phyloP scores from a whole-genome alignment of 768 basidiomycete genomes.

The Pseudohyphozyma bogoriensis region DNA sequence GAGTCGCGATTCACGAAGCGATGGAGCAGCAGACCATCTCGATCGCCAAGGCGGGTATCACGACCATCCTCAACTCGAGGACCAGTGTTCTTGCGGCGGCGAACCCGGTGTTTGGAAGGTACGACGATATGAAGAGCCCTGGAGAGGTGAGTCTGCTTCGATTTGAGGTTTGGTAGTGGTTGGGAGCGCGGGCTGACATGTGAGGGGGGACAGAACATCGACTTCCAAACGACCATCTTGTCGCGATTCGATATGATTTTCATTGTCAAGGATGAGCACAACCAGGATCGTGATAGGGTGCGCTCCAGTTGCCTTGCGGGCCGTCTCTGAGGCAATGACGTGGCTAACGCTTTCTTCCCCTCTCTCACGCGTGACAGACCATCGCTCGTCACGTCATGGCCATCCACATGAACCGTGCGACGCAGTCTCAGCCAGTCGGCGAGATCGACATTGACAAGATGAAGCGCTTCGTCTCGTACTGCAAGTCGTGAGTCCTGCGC shows the following conservation, averaged over 20 bases:
- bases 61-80: conserved; percentile 88
- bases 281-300: conserved; percentile 82
- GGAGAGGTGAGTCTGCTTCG: conserved; percentile 57
- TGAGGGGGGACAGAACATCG: conserved; percentile 76
- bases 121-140: conserved; percentile 90
- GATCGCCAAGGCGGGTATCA: conserved; percentile 97
- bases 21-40: conserved; percentile 99
- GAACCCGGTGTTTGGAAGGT: conserved; percentile 94
- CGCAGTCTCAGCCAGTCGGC: conserved; percentile 52
- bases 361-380: conserved; percentile 58
- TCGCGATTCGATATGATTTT: conserved; percentile 99
- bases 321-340: no score
- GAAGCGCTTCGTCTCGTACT: conserved; percentile 94
- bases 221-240: conserved; percentile 94
- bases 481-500: conserved; percentile 60
- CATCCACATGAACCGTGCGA: conserved; percentile 91
- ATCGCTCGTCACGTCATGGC: conserved; percentile 98
- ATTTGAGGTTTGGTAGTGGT: no score
- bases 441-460: conserved; percentile 96
- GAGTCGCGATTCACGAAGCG: conserved; percentile 97
- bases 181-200: neutral
- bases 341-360: conserved; percentile 1
- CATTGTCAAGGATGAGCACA: conserved; percentile 88
- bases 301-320: no score
- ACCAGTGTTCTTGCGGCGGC: conserved; percentile 95